Evolutionary conservation across 306 rosid species (phyloP), one percentile per base, ranked within the genome.

Genomic region (Begonia peltatifolia): DNA sequence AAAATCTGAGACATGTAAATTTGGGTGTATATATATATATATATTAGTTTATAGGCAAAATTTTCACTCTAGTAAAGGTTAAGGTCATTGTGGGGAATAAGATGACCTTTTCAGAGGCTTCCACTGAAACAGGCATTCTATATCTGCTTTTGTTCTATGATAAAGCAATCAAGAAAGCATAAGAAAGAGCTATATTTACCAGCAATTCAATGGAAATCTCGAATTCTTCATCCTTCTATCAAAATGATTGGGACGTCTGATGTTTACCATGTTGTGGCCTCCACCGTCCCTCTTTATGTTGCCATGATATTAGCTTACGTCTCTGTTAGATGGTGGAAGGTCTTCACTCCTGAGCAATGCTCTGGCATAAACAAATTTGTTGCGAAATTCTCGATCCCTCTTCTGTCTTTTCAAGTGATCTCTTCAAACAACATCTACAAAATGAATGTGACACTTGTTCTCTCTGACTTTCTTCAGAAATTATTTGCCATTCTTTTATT

Each of bases 341-440:
- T 90, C 43, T 90, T 86, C 78, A 83, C 92, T 1, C 84, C 92
- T 5, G 95, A 90, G 42, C 99, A 90, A 66, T 90, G 95, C 70
- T 68, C 76, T 12, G 99, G 99, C 53, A 90, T 90, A 55, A 90
- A 90, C 72, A 90, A 78, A 68, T 90, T 90, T 38, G 99, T 90
- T 6, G 86, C 99, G 8, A 86, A 86, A 42, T 85, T 83, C 69
- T 90, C 99, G 36, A 74, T 90, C 56, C 99, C 99, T n/a, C 66
- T 90, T 14, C 50, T 90, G 59, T 86, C 99, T 0, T 90, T 90
- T 60, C 92, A 83, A 76, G 79, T 90, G 11, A 76, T 90, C 44
- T 83, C 99, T 46, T 70, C 71, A 20, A 86, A 86, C 68, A 73
- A 90, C 48, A 69, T 87, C 53, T 90, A 78, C 76, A 69, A 75